Evolutionary conservation across 1,139 yeast species (phyloP).

Genomic region (Magnusiomyces paraingens): DNA sequence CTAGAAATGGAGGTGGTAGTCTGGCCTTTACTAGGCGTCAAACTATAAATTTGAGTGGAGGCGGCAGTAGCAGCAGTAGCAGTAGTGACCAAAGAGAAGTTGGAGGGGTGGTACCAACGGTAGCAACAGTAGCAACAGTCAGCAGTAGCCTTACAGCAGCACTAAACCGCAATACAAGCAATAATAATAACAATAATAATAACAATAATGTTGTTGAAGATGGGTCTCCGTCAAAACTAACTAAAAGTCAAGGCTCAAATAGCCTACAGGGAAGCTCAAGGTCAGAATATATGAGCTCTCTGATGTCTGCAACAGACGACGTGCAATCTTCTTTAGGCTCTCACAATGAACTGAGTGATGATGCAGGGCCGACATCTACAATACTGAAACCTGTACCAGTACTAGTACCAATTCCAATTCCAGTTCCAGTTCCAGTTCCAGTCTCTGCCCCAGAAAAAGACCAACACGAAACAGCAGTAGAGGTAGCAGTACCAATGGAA

Average conservation of each 20-base stretch:
- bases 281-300: constrained; percentile 1
- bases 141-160: background rate
- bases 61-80: too few species aligned
- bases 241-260: background rate
- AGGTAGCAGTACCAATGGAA: background rate
- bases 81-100: too few species aligned
- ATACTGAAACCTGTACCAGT: background rate
- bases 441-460: too few species aligned
- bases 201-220: background rate
- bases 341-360: background rate
- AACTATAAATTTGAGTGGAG: too few species aligned
- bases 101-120: too few species aligned
- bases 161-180: background rate
- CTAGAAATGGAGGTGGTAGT: too few species aligned
- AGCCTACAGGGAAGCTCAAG: constrained; percentile 2
- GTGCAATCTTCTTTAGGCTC: background rate
- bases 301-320: background rate
- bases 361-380: background rate
- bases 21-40: too few species aligned
- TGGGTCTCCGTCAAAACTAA: background rate
- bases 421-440: too few species aligned
- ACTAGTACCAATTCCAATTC: too few species aligned
- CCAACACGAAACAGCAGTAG: background rate
- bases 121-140: background rate
- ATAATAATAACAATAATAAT: background rate